Percentiles rank a stretch among this genome's conserved stretches.
Conservation (phyloP, 768 basidiomycete genomes). For the Multifurca ochricompacta region DNA sequence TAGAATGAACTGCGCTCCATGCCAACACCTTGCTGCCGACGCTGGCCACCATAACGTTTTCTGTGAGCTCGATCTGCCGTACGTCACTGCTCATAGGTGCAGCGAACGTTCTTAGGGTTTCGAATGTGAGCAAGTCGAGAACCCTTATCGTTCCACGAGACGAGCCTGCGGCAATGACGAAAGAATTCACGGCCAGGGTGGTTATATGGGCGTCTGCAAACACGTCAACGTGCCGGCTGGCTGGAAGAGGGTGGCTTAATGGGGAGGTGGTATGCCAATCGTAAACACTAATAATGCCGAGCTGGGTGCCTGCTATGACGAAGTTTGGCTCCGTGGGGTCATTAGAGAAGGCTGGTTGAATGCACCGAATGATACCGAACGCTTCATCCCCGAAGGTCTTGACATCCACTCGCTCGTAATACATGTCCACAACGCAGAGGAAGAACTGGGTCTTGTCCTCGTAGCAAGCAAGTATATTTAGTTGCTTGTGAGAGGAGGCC, state of each 20-base stretch:
- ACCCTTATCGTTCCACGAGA: constrained; percentile 48
- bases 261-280: constrained; percentile 33
- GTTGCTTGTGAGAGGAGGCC: background rate
- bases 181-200: constrained; percentile 51
- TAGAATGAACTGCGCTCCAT: constrained; percentile 54
- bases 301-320: constrained; percentile 53
- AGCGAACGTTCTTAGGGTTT: constrained; percentile 46
- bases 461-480: constrained; percentile 45
- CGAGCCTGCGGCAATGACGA: constrained; percentile 61
- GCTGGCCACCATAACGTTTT: constrained; percentile 48
- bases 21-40: constrained; percentile 57
- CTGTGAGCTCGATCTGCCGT: constrained; percentile 47
- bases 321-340: constrained; percentile 36
- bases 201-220: constrained; percentile 58
- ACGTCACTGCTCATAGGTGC: constrained; percentile 39
- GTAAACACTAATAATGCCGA: constrained; percentile 60
- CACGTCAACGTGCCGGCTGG: constrained; percentile 50
- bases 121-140: constrained; percentile 62
- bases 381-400: constrained; percentile 45
- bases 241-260: constrained; percentile 23
- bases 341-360: constrained; percentile 44
- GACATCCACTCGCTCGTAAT: constrained; percentile 26
- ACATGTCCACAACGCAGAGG: constrained; percentile 36
- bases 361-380: constrained; percentile 42
- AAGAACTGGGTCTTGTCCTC: constrained; percentile 44